Conservation (phyloP, 1,284 basidiomycete genomes). For the Austropuccinia psidii region DNA sequence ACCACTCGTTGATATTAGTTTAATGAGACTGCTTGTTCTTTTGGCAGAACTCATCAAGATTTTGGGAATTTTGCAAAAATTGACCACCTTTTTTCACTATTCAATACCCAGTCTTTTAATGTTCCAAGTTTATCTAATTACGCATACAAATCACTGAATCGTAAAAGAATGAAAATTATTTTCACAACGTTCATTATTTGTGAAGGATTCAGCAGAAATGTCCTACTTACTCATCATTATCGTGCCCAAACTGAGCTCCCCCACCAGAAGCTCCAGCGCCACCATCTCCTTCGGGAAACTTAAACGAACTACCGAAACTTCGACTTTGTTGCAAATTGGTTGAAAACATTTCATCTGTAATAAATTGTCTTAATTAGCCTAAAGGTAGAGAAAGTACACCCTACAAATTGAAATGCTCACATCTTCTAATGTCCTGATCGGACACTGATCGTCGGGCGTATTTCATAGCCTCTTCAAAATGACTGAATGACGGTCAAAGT, state of each 20-base stretch:
- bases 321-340: slow-evolving; percentile 74
- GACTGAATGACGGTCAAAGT: slow-evolving; percentile 44
- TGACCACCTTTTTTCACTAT: no score
- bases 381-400: neutral
- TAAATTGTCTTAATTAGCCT: slow-evolving; percentile 35
- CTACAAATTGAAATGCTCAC: slow-evolving; percentile 49
- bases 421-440: slow-evolving; percentile 87
- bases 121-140: no score
- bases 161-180: neutral
- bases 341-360: slow-evolving; percentile 9
- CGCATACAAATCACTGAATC: slow-evolving; percentile 27
- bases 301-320: slow-evolving; percentile 77
- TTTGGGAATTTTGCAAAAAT: no score
- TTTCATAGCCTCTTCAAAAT: slow-evolving; percentile 98
- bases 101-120: no score
- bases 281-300: slow-evolving; percentile 76
- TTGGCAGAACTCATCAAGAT: no score
- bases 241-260: slow-evolving; percentile 42
- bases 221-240: slow-evolving; percentile 21
- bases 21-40: no score
- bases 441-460: slow-evolving; percentile 81
- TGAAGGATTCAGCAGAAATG: neutral
- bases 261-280: slow-evolving; percentile 52
- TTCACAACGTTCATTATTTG: no score
- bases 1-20: no score